Evolutionary conservation across 2,329 filamentous ascomycete genomes (phyloP).

Genomic region (Claviceps quebecensis): DNA sequence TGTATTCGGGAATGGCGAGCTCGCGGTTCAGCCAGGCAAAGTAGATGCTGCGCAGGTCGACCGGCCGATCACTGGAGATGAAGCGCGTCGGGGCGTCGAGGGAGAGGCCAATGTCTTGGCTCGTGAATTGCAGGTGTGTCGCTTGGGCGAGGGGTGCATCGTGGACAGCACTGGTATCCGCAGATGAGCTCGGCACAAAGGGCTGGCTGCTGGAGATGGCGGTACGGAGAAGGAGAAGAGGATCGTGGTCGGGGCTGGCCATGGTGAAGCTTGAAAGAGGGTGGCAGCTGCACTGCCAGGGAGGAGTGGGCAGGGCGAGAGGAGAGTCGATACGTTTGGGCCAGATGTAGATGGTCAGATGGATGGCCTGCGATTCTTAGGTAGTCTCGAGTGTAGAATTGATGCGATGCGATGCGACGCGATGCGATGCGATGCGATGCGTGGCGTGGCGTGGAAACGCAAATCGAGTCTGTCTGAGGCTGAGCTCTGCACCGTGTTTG

Average conservation of each 20-base stretch:
- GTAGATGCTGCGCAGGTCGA: conserved; percentile 88
- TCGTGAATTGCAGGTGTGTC: conserved; percentile 64
- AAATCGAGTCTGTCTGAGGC: no score
- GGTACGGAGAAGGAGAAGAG: conserved; percentile 70
- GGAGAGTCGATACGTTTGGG: neutral
- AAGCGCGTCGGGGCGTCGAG: conserved; percentile 73
- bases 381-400: neutral
- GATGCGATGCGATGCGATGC: neutral
- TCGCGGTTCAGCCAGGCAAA: conserved; percentile 95
- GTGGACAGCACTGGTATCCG: conserved; percentile 42
- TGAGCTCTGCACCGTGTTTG: neutral
- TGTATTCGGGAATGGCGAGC: conserved; percentile 79
- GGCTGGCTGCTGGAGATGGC: conserved; percentile 58
- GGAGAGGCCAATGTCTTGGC: conserved; percentile 46
- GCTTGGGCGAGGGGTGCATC: conserved; percentile 58
- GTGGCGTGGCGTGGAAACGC: neutral
- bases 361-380: neutral
- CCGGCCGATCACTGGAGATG: conserved; percentile 56
- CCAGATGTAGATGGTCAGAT: neutral
- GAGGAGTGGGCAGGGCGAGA: neutral
- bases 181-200: conserved; percentile 60
- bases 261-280: conserved; percentile 23
- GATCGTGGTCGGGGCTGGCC: conserved; percentile 52
- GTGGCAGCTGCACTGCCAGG: neutral
- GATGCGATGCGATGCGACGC: neutral